These are phyloP conservation scores for Golubevia sp. DNA, from an alignment of 1,284 basidiomycete genomes.

Conservation along the genomic window DNA sequence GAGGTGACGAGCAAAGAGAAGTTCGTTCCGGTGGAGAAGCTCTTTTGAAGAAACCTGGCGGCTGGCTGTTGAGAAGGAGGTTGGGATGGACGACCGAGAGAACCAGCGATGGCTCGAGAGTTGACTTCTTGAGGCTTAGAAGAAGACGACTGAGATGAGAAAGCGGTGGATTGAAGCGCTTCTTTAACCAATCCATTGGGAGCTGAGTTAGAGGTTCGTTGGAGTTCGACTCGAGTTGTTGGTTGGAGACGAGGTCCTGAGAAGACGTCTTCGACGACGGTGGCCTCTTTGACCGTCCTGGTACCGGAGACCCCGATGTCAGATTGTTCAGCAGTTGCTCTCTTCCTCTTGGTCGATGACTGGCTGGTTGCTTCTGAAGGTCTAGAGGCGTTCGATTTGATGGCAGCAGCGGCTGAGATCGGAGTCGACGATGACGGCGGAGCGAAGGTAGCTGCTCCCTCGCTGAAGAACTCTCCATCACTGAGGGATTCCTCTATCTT, in stretches of 20 bases:
- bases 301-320: too few species aligned
- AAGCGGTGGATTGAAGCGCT: too few species aligned
- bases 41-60: background rate
- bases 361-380: too few species aligned
- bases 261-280: background rate
- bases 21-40: background rate
- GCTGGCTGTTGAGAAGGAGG: too few species aligned
- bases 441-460: background rate
- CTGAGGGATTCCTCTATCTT: background rate
- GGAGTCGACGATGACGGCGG: background rate
- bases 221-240: too few species aligned
- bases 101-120: background rate
- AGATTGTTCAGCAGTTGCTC: background rate
- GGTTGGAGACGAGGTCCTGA: background rate
- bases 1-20: background rate
- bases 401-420: background rate
- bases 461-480: background rate
- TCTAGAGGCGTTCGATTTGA: background rate
- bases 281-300: too few species aligned
- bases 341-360: background rate
- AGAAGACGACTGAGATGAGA: too few species aligned
- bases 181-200: too few species aligned
- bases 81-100: background rate
- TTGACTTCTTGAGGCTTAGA: too few species aligned
- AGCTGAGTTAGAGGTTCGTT: too few species aligned